Evolutionary conservation across 257 asterid species (phyloP).

Genomic region (Lycium barbarum): DNA sequence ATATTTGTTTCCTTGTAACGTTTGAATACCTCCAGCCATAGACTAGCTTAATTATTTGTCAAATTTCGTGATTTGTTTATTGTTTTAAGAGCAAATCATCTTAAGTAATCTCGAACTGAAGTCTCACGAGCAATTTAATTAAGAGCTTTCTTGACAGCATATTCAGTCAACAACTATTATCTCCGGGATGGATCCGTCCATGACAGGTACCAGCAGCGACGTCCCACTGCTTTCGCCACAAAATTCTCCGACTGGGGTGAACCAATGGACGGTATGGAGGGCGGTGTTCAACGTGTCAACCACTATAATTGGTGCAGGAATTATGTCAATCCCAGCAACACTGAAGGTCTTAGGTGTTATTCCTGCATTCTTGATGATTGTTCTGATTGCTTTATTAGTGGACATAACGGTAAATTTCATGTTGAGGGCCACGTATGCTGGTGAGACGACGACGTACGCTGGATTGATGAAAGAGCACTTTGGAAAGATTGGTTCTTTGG

Average conservation of each 20-base stretch:
- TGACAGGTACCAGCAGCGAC: slow-evolving; percentile 49
- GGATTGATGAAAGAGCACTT: slow-evolving; percentile 24
- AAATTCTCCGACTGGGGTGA: slow-evolving; percentile 28
- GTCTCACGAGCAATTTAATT: background rate
- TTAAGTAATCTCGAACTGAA: background rate
- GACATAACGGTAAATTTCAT: slow-evolving; percentile 29
- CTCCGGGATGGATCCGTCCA: slow-evolving; percentile 61
- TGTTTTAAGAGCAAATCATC: background rate
- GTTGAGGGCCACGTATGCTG: slow-evolving; percentile 38
- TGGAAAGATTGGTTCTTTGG: background rate
- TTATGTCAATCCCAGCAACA: slow-evolving; percentile 97
- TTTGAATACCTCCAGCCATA: background rate
- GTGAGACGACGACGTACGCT: slow-evolving; percentile 69
- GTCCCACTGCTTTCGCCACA: slow-evolving; percentile 64
- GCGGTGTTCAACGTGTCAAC: slow-evolving; percentile 94
- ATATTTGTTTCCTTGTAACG: background rate
- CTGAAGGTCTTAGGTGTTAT: slow-evolving; percentile 73
- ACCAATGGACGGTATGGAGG: slow-evolving; percentile 55
- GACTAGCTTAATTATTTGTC: background rate
- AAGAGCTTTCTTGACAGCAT: background rate
- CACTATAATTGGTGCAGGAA: slow-evolving; percentile 92
- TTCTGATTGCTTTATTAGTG: background rate
- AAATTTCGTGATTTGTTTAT: background rate
- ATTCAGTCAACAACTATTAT: background rate
- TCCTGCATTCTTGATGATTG: background rate